A percentile compares a stretch with the other conserved stretches of the same genome.
Conservation (phyloP, 1,284 basidiomycete genomes). For the Cutaneotrichosporon mucoides region DNA sequence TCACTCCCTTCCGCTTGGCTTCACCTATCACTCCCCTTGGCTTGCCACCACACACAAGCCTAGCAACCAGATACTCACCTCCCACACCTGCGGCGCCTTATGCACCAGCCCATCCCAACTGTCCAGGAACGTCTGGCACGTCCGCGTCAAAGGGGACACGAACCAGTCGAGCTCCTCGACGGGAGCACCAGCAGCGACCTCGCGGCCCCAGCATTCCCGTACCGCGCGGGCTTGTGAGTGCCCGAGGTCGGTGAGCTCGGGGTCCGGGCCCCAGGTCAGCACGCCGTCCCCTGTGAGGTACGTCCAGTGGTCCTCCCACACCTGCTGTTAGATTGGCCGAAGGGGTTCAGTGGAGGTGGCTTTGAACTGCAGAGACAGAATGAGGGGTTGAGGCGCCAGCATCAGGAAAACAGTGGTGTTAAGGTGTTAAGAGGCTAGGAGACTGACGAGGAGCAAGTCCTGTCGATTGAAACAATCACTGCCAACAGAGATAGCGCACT, state of each 20-base stretch:
- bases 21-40: too few species aligned
- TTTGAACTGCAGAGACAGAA: too few species aligned
- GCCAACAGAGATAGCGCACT: too few species aligned
- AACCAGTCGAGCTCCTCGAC: conserved; percentile 59
- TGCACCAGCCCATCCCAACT: conserved; percentile 57
- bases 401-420: too few species aligned
- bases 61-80: conserved; percentile 24
- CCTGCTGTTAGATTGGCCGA: conserved; percentile 23
- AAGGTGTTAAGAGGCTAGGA: too few species aligned
- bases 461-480: too few species aligned
- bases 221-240: conserved; percentile 59
- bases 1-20: too few species aligned
- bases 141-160: conserved; percentile 68
- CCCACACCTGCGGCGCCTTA: conserved; percentile 39
- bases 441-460: too few species aligned
- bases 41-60: background rate
- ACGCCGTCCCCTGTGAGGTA: conserved; percentile 65
- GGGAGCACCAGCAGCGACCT: conserved; percentile 57
- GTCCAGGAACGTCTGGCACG: conserved; percentile 63
- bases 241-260: conserved; percentile 65
- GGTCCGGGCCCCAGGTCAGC: conserved; percentile 77
- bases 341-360: too few species aligned
- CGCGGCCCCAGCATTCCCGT: conserved; percentile 58
- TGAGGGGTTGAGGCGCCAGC: too few species aligned
- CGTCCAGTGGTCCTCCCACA: conserved; percentile 59